Conservation (phyloP, 495 filamentous ascomycete genomes). For the Annulohypoxylon nitens region DNA sequence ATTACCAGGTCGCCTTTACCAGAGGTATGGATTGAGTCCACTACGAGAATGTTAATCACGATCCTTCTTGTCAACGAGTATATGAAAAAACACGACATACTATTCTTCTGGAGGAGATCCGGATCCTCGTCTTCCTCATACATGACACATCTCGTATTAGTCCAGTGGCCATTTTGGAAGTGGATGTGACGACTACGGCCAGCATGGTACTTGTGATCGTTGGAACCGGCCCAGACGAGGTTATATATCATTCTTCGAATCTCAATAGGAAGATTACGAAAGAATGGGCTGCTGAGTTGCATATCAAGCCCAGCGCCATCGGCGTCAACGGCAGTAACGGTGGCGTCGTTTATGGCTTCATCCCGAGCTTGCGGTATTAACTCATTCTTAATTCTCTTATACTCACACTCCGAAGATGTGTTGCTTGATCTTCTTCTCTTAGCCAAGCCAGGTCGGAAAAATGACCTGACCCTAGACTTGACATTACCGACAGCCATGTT, state of each 20-base stretch:
- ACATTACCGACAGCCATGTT: conserved; percentile 44
- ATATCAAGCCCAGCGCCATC: conserved; percentile 14
- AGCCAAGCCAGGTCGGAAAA: conserved; percentile 39
- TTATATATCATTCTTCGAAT: conserved; percentile 53
- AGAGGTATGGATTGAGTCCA: conserved; percentile 41
- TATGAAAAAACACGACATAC: conserved; percentile 21
- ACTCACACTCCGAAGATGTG: conserved; percentile 20
- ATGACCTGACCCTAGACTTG: conserved; percentile 41
- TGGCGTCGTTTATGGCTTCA: background rate
- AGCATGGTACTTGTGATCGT: conserved; percentile 48
- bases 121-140: conserved; percentile 47
- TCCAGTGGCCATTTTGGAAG: conserved; percentile 50
- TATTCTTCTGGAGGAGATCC: conserved; percentile 50
- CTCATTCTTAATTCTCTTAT: conserved; percentile 24
- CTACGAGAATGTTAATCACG: conserved; percentile 16
- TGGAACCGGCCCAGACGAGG: conserved; percentile 42
- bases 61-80: background rate
- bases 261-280: conserved; percentile 49
- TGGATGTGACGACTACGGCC: conserved; percentile 46
- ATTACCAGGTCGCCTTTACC: conserved; percentile 46
- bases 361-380: background rate
- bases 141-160: conserved; percentile 51
- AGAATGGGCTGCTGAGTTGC: conserved; percentile 43
- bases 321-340: background rate
- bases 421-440: conserved; percentile 41